Conservation (phyloP, 768 basidiomycete species). For the Chiua virens region DNA sequence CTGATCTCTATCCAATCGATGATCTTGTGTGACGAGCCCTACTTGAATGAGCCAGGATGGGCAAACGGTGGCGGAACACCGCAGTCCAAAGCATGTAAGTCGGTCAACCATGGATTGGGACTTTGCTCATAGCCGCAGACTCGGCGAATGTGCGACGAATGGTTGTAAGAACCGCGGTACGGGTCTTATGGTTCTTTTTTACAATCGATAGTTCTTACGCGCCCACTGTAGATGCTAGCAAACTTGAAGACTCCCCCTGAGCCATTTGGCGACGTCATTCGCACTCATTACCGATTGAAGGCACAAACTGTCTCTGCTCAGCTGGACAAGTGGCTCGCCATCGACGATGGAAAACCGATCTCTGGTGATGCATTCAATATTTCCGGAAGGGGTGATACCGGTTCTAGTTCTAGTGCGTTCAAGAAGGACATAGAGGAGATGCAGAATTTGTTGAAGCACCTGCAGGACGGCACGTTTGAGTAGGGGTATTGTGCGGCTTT, state of each 20-base stretch:
- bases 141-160: constrained; percentile 92
- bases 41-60: constrained; percentile 92
- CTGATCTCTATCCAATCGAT: constrained; percentile 95
- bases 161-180: constrained; percentile 85
- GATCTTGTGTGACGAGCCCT: constrained; percentile 92
- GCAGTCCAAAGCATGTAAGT: constrained; percentile 74
- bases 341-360: constrained; percentile 71
- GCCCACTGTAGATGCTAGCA: constrained; percentile 67
- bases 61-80: constrained; percentile 69
- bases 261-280: constrained; percentile 84
- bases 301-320: constrained; percentile 66
- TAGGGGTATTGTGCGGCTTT: background rate
- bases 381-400: constrained; percentile 35
- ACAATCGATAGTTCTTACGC: constrained; percentile 1
- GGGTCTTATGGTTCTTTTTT: constrained; percentile 16
- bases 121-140: constrained; percentile 46
- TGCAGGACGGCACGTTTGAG: constrained; percentile 35
- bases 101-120: background rate
- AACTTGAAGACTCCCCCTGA: constrained; percentile 81
- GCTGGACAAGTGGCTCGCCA: constrained; percentile 73
- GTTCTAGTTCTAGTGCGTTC: constrained; percentile 58
- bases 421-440: constrained; percentile 71
- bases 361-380: constrained; percentile 54
- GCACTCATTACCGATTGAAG: constrained; percentile 89
- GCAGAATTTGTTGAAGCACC: constrained; percentile 54